Evolutionary conservation across 192 early-diverging fungal species (phyloP).

Genomic region (Oehlia diaphana): DNA sequence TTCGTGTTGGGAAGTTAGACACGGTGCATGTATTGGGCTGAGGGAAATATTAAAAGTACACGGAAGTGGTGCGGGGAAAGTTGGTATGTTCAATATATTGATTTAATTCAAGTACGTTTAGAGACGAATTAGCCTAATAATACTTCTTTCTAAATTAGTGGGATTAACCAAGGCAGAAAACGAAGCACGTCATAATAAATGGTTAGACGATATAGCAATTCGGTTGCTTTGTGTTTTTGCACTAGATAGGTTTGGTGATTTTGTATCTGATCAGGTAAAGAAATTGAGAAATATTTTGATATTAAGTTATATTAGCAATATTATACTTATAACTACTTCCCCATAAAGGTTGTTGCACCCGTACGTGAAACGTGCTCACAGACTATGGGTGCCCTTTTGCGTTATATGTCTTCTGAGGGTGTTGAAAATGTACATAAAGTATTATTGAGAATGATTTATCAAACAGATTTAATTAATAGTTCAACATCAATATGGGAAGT

Average conservation of each 20-base stretch:
- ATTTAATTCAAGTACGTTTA: not conserved
- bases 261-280: slow-evolving; percentile 83
- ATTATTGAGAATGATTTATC: slow-evolving; percentile 66
- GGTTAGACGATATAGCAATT: slow-evolving; percentile 86
- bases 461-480: slow-evolving; percentile 49
- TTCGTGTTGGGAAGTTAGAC: slow-evolving; percentile 88
- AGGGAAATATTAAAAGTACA: slow-evolving; percentile 86
- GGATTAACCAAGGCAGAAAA: slow-evolving; percentile 62
- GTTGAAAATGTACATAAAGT: slow-evolving; percentile 68
- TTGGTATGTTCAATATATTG: slow-evolving; percentile 33
- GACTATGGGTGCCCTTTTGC: slow-evolving; percentile 71
- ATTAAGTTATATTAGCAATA: not conserved
- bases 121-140: not conserved
- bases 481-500: slow-evolving; percentile 80
- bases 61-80: slow-evolving; percentile 78
- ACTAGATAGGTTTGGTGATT: slow-evolving; percentile 96
- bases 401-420: slow-evolving; percentile 55
- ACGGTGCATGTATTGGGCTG: slow-evolving; percentile 94
- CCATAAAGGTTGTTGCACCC: slow-evolving; percentile 75
- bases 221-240: slow-evolving; percentile 92
- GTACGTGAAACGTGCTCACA: slow-evolving; percentile 95
- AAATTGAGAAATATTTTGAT: not conserved
- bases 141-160: slow-evolving; percentile 21
- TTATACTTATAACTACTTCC: not conserved
- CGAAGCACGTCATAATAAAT: slow-evolving; percentile 64